Evolutionary conservation across 2,329 filamentous ascomycete genomes (phyloP).

Genomic region (Alternaria metachromatica): DNA sequence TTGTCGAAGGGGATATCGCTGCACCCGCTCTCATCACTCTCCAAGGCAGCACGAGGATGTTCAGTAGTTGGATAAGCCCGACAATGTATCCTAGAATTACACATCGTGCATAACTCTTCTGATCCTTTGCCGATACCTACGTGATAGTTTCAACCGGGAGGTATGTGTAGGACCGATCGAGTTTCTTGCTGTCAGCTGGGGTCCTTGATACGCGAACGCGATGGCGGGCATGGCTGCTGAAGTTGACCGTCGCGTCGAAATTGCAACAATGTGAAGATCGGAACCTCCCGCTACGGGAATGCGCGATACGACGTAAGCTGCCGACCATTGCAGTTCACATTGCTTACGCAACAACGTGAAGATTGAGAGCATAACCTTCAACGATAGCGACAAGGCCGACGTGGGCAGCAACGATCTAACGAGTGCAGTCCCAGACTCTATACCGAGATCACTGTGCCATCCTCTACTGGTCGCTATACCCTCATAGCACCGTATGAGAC

Average conservation of each 20-base stretch:
- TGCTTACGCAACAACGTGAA: background rate
- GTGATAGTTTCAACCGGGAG: background rate
- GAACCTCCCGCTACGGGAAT: background rate
- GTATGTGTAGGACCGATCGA: background rate
- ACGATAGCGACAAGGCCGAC: background rate
- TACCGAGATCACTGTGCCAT: background rate
- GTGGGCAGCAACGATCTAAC: background rate
- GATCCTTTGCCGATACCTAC: background rate
- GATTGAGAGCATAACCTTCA: background rate
- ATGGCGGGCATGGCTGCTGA: background rate
- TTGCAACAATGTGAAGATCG: background rate
- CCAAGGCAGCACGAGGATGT: background rate
- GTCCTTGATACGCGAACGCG: background rate
- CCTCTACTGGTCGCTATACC: background rate
- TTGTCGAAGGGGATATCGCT: background rate
- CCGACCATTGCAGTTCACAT: background rate
- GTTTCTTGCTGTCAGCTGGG: background rate
- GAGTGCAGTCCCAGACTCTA: background rate
- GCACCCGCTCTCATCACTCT: background rate
- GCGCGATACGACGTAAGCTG: background rate
- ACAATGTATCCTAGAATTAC: background rate
- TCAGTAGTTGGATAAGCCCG: background rate
- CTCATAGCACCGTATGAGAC: background rate
- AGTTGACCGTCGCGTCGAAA: background rate
- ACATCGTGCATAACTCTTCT: background rate